Evolutionary conservation across 257 asterid species (phyloP).

Genomic region (Solanum virginianum): DNA sequence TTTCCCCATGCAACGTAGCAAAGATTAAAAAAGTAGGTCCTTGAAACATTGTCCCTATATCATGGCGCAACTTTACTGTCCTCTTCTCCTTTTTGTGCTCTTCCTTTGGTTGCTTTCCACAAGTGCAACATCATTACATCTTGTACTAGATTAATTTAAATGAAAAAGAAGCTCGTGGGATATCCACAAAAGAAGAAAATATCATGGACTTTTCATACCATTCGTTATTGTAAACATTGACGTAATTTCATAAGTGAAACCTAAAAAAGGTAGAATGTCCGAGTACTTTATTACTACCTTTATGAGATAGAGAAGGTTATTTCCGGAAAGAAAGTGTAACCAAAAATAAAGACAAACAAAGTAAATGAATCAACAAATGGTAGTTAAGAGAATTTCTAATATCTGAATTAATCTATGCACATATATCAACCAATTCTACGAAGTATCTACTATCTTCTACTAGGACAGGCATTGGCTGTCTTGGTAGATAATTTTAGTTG

Average conservation of each 20-base stretch:
- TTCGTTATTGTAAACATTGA: too few species aligned
- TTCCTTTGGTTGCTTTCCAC: constrained; percentile 23
- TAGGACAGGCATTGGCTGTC: not conserved
- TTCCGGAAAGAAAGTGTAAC: not conserved
- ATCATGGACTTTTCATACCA: not conserved
- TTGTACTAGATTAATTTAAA: not conserved
- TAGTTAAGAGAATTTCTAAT: not conserved
- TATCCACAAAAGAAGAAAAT: not conserved
- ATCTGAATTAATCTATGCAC: not conserved
- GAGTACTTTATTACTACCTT: not conserved
- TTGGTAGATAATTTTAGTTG: not conserved
- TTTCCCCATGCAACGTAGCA: constrained; percentile 1
- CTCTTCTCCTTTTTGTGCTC: constrained; percentile 18
- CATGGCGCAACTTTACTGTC: constrained; percentile 7
- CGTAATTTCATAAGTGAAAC: not conserved
- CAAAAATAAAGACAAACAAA: not conserved
- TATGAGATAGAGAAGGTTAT: not conserved
- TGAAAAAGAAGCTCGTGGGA: not conserved
- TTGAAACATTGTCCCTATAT: constrained; percentile 23
- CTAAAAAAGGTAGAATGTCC: not conserved
- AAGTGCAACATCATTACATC: constrained; percentile 7
- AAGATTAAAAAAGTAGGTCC: constrained; percentile 1
- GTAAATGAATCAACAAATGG: not conserved
- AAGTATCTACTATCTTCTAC: not conserved
- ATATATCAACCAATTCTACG: not conserved